Conservation (phyloP, 805 yeast genomes). For the Schwanniomyces pseudopolymorphus region DNA sequence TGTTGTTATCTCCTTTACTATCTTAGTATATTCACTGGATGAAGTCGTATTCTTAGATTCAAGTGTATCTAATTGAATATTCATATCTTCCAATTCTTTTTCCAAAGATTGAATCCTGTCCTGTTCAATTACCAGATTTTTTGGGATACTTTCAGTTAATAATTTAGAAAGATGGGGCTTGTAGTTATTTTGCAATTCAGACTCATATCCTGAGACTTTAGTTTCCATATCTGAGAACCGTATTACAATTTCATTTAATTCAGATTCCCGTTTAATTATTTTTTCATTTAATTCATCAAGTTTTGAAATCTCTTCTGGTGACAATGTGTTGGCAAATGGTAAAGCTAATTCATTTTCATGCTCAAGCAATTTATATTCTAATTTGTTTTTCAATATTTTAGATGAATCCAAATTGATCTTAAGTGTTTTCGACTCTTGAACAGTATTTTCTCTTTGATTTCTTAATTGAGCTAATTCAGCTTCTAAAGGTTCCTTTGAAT, state of each 20-base stretch:
- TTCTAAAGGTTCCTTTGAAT: constrained; percentile 44
- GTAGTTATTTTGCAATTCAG: constrained; percentile 60
- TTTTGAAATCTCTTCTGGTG: constrained; percentile 46
- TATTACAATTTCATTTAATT: constrained; percentile 41
- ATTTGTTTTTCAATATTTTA: constrained; percentile 25
- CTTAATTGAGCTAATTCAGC: constrained; percentile 41
- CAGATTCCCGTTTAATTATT: constrained; percentile 38
- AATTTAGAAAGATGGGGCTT: constrained; percentile 44
- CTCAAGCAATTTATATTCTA: constrained; percentile 40
- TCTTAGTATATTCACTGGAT: constrained; percentile 22
- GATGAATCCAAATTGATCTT: constrained; percentile 34
- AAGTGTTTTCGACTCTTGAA: constrained; percentile 43
- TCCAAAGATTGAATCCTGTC: constrained; percentile 16
- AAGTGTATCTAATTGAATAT: constrained; percentile 25
- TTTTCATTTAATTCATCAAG: constrained; percentile 33
- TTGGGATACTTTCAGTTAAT: constrained; percentile 15
- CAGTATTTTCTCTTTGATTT: constrained; percentile 39
- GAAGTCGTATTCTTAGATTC: constrained; percentile 26
- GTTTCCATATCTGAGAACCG: constrained; percentile 47
- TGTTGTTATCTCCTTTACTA: constrained; percentile 27
- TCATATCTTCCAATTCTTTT: constrained; percentile 23
- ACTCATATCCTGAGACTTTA: constrained; percentile 44
- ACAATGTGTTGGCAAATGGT: constrained; percentile 53
- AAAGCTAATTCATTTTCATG: constrained; percentile 50
- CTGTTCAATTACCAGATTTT: constrained; percentile 13